Evolutionary conservation across 352 stramenopile genomes (phyloP), one percentile per base, ranked within the genome.

Genomic region (Thalassiosira mediterranea): DNA sequence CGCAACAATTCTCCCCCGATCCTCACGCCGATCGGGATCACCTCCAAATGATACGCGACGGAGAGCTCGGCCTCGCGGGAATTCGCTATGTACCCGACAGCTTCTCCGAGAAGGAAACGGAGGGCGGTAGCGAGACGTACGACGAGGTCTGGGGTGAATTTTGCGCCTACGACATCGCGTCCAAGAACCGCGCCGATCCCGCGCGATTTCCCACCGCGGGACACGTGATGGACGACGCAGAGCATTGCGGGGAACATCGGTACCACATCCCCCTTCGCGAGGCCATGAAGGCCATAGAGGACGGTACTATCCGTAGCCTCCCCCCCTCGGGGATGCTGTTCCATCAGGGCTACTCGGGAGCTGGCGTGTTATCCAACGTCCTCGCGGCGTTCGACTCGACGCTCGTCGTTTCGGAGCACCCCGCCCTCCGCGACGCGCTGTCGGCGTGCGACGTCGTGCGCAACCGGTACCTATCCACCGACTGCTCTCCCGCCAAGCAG

Each of bases 401-500:
- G 4, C 37, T 40, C 10, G 56, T 65, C 11, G 31, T 65, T 13
- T 37, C 37, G 1, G 56, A 65, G 29, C 56, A 65, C 15, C 32
- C 56, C 11, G 56, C 56, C 26, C 34, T 65, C 19, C 25, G 5
- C 15, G 56, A 53, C 29, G 32, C 56, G 5, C 56, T 65, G 23
- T 19, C 13, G 25, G 56, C 56, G 0, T 65, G 56, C 25, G 56
- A 65, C 38, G 10, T 21, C 0, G 37, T 70, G 11, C 48, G 32
- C 31, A 60, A 60, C 44, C 19, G 47, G 28, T 37, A 53, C 21
- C 13, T 19, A 11, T 56, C 21, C 17, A 26, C 10, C 13, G 15
- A 72, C 21, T 72, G 63, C 38, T 47, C 21, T 3, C 5, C 40
- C 19, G 10, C 5, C 0, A 47, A 34, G 0, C 62, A 63, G 11